Evolutionary conservation across 2,329 filamentous ascomycete genomes (phyloP).

Genomic region (Cryphonectria naterciae): DNA sequence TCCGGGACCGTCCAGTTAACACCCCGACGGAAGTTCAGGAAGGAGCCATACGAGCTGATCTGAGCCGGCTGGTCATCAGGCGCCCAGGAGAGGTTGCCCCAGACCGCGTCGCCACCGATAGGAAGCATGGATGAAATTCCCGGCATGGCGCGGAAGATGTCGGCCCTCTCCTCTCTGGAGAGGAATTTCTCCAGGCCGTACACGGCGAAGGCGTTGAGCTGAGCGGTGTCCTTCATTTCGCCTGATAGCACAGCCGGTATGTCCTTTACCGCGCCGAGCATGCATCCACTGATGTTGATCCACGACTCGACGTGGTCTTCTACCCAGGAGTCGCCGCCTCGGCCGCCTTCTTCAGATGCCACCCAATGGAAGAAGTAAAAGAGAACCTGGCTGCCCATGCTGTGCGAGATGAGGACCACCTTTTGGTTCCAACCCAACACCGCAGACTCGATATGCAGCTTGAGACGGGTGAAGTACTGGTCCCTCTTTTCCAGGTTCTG

Average conservation of each 20-base stretch:
- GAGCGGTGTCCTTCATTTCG: constrained; percentile 98
- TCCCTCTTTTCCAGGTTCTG: constrained; percentile 87
- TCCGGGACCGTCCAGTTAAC: constrained; percentile 67
- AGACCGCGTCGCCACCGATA: constrained; percentile 90
- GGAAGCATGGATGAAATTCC: constrained; percentile 96
- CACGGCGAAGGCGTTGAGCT: constrained; percentile 93
- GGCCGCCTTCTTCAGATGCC: constrained; percentile 75
- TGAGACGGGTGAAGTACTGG: constrained; percentile 90
- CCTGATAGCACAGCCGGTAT: constrained; percentile 89
- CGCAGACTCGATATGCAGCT: constrained; percentile 86
- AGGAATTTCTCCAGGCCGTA: constrained; percentile 97
- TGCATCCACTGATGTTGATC: constrained; percentile 98
- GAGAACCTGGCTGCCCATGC: constrained; percentile 95
- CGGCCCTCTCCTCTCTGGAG: constrained; percentile 84
- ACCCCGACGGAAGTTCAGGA: constrained; percentile 78
- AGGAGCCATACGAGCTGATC: constrained; percentile 73
- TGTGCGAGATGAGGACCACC: constrained; percentile 86
- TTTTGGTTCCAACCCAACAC: constrained; percentile 76
- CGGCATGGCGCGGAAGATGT: constrained; percentile 96
- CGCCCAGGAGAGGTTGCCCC: constrained; percentile 86
- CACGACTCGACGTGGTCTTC: constrained; percentile 88
- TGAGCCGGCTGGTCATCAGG: constrained; percentile 83
- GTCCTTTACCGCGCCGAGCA: constrained; percentile 93
- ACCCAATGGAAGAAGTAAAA: constrained; percentile 83
- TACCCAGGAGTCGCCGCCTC: constrained; percentile 86